Percentiles rank a stretch among this genome's conserved stretches.
Conservation (phyloP, 169 alveolate genomes). For the Fabrea salina region DNA sequence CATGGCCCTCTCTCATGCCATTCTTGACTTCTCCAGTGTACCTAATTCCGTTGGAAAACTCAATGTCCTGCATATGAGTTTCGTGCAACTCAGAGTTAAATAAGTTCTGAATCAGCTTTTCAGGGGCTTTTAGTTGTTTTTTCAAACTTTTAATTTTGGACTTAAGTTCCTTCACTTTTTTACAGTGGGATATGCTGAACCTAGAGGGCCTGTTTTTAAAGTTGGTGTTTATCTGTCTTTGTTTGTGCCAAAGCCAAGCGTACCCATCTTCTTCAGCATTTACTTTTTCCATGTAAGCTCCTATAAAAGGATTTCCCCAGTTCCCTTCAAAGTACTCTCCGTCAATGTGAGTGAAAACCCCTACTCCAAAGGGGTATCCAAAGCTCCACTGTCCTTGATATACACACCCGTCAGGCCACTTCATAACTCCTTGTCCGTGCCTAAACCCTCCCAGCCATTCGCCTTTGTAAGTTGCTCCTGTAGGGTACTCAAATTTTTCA, state of each 20-base stretch:
- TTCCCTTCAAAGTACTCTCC: slow-evolving; percentile 29
- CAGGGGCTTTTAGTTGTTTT: background rate
- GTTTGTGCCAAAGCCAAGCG: background rate
- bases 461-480: slow-evolving; percentile 60
- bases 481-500: slow-evolving; percentile 3
- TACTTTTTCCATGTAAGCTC: background rate
- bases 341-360: slow-evolving; percentile 54
- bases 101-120: background rate
- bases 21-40: slow-evolving; percentile 63
- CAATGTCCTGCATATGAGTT: slow-evolving; percentile 26
- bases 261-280: slow-evolving; percentile 47
- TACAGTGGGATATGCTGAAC: too few relatives aligned
- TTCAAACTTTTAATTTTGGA: background rate
- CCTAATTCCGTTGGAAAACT: slow-evolving; percentile 48
- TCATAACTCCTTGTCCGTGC: slow-evolving; percentile 50
- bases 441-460: slow-evolving; percentile 66
- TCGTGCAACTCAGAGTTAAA: background rate
- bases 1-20: slow-evolving; percentile 26
- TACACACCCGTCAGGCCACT: slow-evolving; percentile 55
- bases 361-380: slow-evolving; percentile 45
- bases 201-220: background rate
- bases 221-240: background rate
- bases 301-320: background rate
- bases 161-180: background rate
- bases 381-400: slow-evolving; percentile 52